A percentile compares a stretch with the other conserved stretches of the same genome.
Conservation (phyloP, 2,329 filamentous ascomycete genomes). For the Cordyceps tenuipes region DNA sequence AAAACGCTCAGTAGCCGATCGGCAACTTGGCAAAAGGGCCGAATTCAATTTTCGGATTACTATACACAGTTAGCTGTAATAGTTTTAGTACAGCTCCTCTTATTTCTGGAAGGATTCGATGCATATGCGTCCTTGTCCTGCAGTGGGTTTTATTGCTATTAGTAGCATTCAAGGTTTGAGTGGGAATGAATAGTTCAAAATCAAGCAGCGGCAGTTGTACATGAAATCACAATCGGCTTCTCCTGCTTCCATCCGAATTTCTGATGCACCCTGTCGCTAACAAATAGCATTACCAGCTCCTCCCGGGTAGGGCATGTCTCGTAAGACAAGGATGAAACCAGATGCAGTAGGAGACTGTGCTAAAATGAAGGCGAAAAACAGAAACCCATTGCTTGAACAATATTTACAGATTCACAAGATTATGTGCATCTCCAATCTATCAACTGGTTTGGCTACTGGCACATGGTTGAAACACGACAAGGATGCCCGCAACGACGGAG, state of each 20-base stretch:
- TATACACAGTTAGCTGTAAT: neutral
- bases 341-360: too few species aligned
- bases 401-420: neutral
- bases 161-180: too few species aligned
- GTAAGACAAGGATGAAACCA: conserved; percentile 26
- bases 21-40: neutral
- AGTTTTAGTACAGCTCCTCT: too few species aligned
- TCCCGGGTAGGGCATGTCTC: conserved; percentile 29
- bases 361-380: conserved; percentile 11
- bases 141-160: too few species aligned
- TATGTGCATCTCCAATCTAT: conserved; percentile 25
- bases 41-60: neutral
- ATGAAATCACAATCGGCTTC: too few species aligned
- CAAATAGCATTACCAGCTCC: conserved; percentile 17
- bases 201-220: neutral
- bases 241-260: neutral
- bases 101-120: too few species aligned
- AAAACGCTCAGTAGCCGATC: too few species aligned
- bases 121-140: too few species aligned
- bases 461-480: too few species aligned
- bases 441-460: conserved; percentile 27
- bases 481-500: conserved; percentile 18
- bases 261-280: too few species aligned
- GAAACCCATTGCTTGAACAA: neutral
- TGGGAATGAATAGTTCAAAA: neutral